Evolutionary conservation across 2,329 filamentous ascomycete genomes (phyloP), one percentile per base, ranked within the genome.

Genomic region (Apiospora rasikravindrae): DNA sequence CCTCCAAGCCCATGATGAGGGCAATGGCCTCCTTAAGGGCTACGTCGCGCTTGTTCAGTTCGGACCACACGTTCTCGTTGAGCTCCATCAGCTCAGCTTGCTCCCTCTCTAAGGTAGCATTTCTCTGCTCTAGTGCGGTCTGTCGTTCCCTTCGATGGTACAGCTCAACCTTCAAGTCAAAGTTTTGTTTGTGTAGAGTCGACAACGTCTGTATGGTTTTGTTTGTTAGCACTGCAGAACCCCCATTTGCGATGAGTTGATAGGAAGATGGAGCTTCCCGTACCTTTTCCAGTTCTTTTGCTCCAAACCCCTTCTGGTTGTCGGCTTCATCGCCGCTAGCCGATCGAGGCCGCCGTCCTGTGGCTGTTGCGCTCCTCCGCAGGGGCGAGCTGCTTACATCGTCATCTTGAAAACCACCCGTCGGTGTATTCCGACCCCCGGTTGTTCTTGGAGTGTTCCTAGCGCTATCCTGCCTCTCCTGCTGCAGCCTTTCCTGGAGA

Each of bases 161-260:
- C 0, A 94, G 81, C 78, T 94, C 92, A 44, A 94, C 84, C 80
- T 94, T 94, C 57, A 94, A 85, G 75, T 93, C 92, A 76, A 94
- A 94, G 77, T 94, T 94, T 81, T 93, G 89, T 78, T 94, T 94
- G 80, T 92, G 90, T 29, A 94, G 82, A 1, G 86, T 91, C 5
- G 92, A 92, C 70, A 94, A 82, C 70, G 91, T 89, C 87, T 92
- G 33, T 57, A 49, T 76, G 71, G 69, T 24, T 70, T 70, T 19
- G 24, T n/a, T 73, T 49, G 66, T 73, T 49, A 70, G 71, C 22
- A 64, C 44, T 66, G 70, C 33, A 19, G 19, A 70, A 2, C 22
- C 14, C 29, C 4, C 22, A 40, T n/a, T 22, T 14, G 29, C 10
- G 7, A 14, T 22, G 8, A 64, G 33, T 10, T 5, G 33, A 16